These are phyloP conservation scores for Calonectria pseudoreteaudii DNA, from an alignment of 2,329 filamentous ascomycete genomes.

Conservation along the genomic window DNA sequence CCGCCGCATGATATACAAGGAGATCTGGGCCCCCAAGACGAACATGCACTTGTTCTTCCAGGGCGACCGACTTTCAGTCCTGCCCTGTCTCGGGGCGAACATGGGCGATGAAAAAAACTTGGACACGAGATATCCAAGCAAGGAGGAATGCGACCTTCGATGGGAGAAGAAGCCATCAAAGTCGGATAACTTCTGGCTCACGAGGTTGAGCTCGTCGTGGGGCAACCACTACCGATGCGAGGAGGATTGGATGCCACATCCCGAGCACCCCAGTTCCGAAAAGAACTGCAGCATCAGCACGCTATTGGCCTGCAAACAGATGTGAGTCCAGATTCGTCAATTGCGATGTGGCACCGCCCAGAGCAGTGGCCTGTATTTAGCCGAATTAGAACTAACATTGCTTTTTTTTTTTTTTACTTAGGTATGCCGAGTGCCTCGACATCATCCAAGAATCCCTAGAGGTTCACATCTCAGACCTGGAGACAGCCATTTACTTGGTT, in stretches of 20 bases:
- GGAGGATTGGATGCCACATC: slow-evolving; percentile 20
- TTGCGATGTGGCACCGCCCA: not conserved
- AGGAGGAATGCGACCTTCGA: slow-evolving; percentile 3
- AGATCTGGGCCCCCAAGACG: slow-evolving; percentile 17
- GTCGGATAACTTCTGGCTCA: slow-evolving; percentile 2
- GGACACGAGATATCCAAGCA: slow-evolving; percentile 14
- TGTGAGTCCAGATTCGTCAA: not conserved
- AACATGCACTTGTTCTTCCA: slow-evolving; percentile 12
- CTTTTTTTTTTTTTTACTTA: not conserved
- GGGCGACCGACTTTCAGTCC: not conserved
- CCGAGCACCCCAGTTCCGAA: slow-evolving; percentile 6
- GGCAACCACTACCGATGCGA: slow-evolving; percentile 19
- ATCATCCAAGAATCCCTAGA: slow-evolving; percentile 10
- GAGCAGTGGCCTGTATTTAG: not conserved
- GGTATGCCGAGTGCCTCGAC: slow-evolving; percentile 12
- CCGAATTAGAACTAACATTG: not conserved
- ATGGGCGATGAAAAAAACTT: slow-evolving; percentile 14
- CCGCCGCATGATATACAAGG: slow-evolving; percentile 10
- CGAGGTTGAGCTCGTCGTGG: slow-evolving; percentile 16
- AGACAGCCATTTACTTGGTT: slow-evolving; percentile 1
- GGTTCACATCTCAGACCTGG: slow-evolving; percentile 12
- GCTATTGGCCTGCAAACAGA: slow-evolving; percentile 3
- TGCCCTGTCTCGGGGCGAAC: slow-evolving; percentile 13
- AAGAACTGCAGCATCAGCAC: slow-evolving; percentile 16
- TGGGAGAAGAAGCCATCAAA: slow-evolving; percentile 13